These are phyloP conservation scores for Dactylellina leptospora DNA, from an alignment of 2,329 filamentous ascomycete genomes.

Conservation along the genomic window DNA sequence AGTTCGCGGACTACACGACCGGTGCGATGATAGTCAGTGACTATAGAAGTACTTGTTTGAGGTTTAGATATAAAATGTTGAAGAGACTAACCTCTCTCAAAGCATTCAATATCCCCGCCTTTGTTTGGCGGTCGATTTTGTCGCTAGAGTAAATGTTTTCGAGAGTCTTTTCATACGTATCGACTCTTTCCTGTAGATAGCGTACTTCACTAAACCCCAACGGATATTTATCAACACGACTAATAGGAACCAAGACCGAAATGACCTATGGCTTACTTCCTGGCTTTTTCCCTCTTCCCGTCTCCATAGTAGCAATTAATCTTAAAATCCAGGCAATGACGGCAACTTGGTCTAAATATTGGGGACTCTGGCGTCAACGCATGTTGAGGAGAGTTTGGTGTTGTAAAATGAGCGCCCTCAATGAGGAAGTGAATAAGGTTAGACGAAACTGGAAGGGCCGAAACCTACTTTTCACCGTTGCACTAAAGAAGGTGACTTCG, in stretches of 20 bases:
- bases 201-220: conserved; percentile 16
- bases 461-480: conserved; percentile 54
- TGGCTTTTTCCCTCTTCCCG: conserved; percentile 55
- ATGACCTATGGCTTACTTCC: conserved; percentile 47
- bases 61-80: background rate
- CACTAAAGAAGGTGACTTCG: conserved; percentile 52
- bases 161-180: conserved; percentile 43
- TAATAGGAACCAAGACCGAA: background rate
- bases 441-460: conserved; percentile 1
- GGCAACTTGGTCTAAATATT: conserved; percentile 55
- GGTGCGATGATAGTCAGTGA: too few species aligned
- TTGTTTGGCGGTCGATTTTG: conserved; percentile 52
- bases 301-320: conserved; percentile 55
- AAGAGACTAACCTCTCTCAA: conserved; percentile 32
- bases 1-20: conserved; percentile 39
- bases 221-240: too few species aligned
- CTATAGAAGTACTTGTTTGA: background rate
- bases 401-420: conserved; percentile 32
- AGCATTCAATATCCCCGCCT: conserved; percentile 6
- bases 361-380: conserved; percentile 12
- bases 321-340: conserved; percentile 57
- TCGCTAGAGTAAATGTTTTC: conserved; percentile 52
- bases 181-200: conserved; percentile 54
- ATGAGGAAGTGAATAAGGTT: conserved; percentile 18
- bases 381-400: conserved; percentile 26